Base-by-base conservation (phyloP, 2,329 filamentous ascomycete genomes). In the Geosmithia morbida region DNA sequence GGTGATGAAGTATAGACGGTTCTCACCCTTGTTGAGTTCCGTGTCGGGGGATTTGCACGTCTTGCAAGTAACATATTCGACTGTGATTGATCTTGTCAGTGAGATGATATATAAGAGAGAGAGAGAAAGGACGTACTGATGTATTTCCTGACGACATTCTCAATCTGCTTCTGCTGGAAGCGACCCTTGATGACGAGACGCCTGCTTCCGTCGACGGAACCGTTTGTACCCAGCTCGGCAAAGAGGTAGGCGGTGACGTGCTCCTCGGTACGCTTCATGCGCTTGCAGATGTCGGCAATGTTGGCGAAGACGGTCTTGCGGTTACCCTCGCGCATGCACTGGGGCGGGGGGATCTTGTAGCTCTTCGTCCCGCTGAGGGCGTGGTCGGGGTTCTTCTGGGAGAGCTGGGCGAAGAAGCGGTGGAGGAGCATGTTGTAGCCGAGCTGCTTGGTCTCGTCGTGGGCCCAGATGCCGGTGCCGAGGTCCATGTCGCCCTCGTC, bases 241-340 rank as follows among this genome's bases (percentile, higher is more conserved):
- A 98, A 96, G 54, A 98, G 71, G 72, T 96, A 97, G 59, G 90
- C 84, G 47, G 88, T 97, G 55, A 98, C 85, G 71, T 96, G 92
- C 70, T 98, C 92, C 62, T 97, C 90, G 53, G 86, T 89, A 66
- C 92, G 81, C 82, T 98, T 98, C 89, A 98, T 97, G 59, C 90
- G 82, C 78, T 95, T 95, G 78, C 88, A 94, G 61, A 98, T 97
- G 65, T 98, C 92, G 64, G 87, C 81, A 62, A 98, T 92, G 74
- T 98, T 98, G 74, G 90, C 92, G 61, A 98, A 98, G 61, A 98
- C 95, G 52, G 92, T 98, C 83, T 94, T 94, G 80, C 95, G 94
- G 81, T 98, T 98, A 66, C 92, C 92, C 88, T 98, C 92, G 71
- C 92, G 89, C 62, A 97, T 81, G 71, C 92, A 97, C 74, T 98